phyloP scores from a whole-genome alignment of 495 filamentous ascomycete species.

The Trichoderma asperelloides region DNA sequence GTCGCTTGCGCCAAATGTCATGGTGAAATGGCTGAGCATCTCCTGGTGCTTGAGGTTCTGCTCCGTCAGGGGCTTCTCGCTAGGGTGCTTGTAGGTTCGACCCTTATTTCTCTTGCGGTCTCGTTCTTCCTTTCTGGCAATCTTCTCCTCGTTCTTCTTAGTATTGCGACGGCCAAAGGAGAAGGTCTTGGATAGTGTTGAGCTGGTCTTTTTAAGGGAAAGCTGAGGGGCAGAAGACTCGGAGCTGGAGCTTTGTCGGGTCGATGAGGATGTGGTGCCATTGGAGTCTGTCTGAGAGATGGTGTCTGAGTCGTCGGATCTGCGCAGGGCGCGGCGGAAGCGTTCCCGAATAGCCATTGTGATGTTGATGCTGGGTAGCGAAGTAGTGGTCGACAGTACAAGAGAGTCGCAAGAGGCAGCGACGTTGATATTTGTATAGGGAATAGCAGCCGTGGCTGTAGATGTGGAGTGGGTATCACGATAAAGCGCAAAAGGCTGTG shows the following conservation, averaged over 20 bases:
- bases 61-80: constrained; percentile 13
- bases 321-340: constrained; percentile 10
- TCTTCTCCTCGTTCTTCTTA: constrained; percentile 7
- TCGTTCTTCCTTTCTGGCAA: background rate
- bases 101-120: constrained; percentile 6
- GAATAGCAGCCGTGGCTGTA: background rate
- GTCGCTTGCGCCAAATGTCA: constrained; percentile 14
- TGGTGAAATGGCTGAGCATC: constrained; percentile 16
- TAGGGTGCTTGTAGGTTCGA: constrained; percentile 6
- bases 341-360: constrained; percentile 9
- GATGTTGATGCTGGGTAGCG: background rate
- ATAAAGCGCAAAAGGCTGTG: background rate
- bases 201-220: background rate
- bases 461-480: background rate
- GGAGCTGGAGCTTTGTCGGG: constrained; percentile 5
- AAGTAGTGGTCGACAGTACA: too few species aligned
- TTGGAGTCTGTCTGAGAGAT: constrained; percentile 1
- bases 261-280: background rate
- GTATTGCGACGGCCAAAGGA: background rate
- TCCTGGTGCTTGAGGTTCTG: constrained; percentile 19
- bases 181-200: background rate
- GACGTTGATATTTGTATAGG: background rate
- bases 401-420: background rate
- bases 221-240: background rate
- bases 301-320: constrained; percentile 10